phyloP scores from a whole-genome alignment of 345 rosid species.

The Eucalyptus pumila region DNA sequence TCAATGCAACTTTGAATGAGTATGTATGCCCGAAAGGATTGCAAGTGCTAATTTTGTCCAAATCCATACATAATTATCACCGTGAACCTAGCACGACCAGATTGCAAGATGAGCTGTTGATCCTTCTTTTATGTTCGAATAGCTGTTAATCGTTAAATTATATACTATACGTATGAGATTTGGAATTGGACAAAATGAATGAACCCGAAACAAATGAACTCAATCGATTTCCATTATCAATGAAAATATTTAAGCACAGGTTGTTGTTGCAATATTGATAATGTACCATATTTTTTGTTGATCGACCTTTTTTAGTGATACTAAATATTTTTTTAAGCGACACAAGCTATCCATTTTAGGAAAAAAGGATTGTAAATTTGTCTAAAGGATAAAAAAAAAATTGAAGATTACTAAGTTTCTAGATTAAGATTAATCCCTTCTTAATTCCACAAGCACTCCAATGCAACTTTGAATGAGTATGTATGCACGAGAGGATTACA shows the following conservation, averaged over 20 bases:
- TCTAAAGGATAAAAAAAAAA: not conserved
- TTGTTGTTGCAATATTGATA: not conserved
- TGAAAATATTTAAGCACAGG: not conserved
- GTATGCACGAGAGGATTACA: not conserved
- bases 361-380: not conserved
- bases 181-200: not conserved
- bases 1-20: not conserved
- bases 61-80: not conserved
- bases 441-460: not conserved
- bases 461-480: not conserved
- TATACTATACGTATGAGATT: not conserved
- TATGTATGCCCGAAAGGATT: not conserved
- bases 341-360: not conserved
- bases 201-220: not conserved
- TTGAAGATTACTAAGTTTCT: not conserved
- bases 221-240: not conserved
- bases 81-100: not conserved
- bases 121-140: not conserved
- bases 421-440: not conserved
- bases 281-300: not conserved
- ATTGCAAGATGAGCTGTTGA: not conserved
- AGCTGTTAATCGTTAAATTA: not conserved
- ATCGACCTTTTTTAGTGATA: not conserved
- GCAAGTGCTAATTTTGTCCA: not conserved
- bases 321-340: not conserved